Conservation (phyloP, 225 moss, liverwort and hornwort genomes). For the Straminergon stramineum region DNA sequence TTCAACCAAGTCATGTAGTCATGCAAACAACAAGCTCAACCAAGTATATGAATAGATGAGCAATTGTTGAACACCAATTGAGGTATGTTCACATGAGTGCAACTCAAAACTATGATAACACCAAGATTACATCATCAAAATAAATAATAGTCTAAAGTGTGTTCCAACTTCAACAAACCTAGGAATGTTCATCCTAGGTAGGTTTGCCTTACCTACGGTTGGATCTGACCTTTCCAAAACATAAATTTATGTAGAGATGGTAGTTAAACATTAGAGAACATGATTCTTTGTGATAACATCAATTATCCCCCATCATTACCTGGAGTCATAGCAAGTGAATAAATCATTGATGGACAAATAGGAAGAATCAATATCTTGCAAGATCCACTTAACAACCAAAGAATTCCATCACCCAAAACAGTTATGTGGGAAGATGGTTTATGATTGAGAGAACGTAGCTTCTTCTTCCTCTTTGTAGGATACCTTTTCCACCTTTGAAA, state of each 20-base stretch:
- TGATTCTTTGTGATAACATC: neutral
- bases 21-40: neutral
- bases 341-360: too few relatives aligned
- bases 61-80: neutral
- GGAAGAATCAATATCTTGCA: neutral
- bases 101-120: neutral
- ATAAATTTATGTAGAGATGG: accelerated
- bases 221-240: neutral
- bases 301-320: neutral
- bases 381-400: neutral
- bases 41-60: neutral
- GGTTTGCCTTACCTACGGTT: too few relatives aligned
- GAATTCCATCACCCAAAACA: accelerated
- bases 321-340: neutral
- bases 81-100: neutral
- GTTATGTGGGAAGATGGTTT: neutral
- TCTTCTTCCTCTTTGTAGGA: neutral
- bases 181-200: neutral
- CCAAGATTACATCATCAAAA: accelerated
- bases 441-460: too few relatives aligned
- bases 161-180: neutral
- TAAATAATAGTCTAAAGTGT: too few relatives aligned
- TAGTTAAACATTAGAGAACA: accelerated
- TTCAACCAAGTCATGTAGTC: neutral
- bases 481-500: neutral